phyloP scores from a whole-genome alignment of 148 eudicot genomes.

The Spergularia bocconei region DNA sequence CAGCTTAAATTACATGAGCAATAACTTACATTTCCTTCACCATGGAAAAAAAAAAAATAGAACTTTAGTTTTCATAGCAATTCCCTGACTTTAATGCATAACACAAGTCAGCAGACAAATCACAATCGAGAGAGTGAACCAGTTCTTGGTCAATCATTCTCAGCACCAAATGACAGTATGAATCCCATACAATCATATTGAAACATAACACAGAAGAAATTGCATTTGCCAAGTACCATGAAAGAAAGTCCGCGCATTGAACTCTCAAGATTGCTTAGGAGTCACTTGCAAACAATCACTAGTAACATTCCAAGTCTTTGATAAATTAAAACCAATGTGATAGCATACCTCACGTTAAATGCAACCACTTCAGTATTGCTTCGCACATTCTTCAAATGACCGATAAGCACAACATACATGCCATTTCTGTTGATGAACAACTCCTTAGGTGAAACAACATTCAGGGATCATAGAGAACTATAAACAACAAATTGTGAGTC shows the following conservation, averaged over 20 bases:
- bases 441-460: not conserved
- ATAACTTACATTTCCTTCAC: too few relatives aligned
- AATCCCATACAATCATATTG: not conserved
- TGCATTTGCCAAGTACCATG: not conserved
- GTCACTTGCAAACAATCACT: too few relatives aligned
- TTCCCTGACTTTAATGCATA: too few relatives aligned
- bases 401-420: conserved; percentile 64
- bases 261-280: too few relatives aligned
- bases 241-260: too few relatives aligned
- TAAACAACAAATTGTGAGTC: not conserved
- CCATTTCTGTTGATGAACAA: conserved; percentile 52
- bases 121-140: too few relatives aligned
- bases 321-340: not conserved
- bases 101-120: too few relatives aligned
- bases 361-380: conserved; percentile 64
- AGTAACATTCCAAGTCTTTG: too few relatives aligned
- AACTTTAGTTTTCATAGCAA: too few relatives aligned
- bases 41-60: too few relatives aligned
- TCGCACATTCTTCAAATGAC: conserved; percentile 67
- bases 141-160: not conserved
- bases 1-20: too few relatives aligned
- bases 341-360: conserved; percentile 61
- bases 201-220: not conserved
- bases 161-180: not conserved
- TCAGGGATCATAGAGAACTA: not conserved